These are phyloP conservation scores for Tagetes patula DNA, from an alignment of 129 eudicot species.

Conservation along the genomic window DNA sequence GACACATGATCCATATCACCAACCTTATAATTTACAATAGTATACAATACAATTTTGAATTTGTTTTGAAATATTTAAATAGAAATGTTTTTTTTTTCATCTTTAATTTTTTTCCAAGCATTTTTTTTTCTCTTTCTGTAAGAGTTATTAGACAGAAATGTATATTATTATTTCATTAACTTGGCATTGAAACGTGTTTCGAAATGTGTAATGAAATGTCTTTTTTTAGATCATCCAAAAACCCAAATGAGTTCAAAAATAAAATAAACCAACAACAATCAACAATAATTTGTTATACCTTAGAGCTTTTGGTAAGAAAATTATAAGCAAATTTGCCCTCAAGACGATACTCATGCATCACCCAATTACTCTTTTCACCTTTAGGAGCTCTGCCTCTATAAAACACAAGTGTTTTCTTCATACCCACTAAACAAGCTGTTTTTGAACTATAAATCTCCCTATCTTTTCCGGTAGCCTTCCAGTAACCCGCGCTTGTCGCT, in stretches of 20 bases:
- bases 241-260: background rate
- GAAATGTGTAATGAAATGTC: too few species aligned
- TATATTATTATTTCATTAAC: too few species aligned
- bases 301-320: slow-evolving; percentile 59
- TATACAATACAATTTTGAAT: too few species aligned
- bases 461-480: slow-evolving; percentile 97
- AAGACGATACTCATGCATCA: slow-evolving; percentile 95
- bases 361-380: slow-evolving; percentile 94
- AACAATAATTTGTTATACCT: slow-evolving; percentile 34
- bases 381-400: slow-evolving; percentile 89
- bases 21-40: too few species aligned
- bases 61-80: too few species aligned
- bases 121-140: too few species aligned
- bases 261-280: background rate
- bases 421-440: slow-evolving; percentile 64
- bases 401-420: slow-evolving; percentile 97
- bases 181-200: too few species aligned
- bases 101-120: too few species aligned
- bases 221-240: too few species aligned
- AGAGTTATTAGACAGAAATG: too few species aligned
- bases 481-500: slow-evolving; percentile 87
- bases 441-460: slow-evolving; percentile 85
- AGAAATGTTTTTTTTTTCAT: too few species aligned
- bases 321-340: slow-evolving; percentile 90
- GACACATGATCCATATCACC: too few species aligned